These are phyloP conservation scores for Acorus calamus DNA, from an alignment of 106 monocot species.

Conservation along the genomic window DNA sequence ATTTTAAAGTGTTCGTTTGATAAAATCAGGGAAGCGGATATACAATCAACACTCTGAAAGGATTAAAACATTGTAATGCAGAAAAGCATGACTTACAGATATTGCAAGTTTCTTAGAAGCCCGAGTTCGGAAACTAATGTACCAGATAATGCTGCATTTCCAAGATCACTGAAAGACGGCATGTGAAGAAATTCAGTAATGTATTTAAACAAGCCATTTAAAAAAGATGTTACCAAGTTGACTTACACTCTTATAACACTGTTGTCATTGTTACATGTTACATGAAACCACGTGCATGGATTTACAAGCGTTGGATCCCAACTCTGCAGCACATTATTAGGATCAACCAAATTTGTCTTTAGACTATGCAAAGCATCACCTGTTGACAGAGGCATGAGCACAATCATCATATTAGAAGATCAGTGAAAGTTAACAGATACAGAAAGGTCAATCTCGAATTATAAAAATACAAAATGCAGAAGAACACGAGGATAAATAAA, in stretches of 20 bases:
- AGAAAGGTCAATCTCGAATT: neutral
- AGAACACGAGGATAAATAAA: neutral
- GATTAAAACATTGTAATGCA: no score
- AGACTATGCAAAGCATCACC: constrained; percentile 67
- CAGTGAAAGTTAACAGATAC: neutral
- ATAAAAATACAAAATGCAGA: neutral
- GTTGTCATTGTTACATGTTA: constrained; percentile 62
- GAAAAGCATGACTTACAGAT: constrained; percentile 31
- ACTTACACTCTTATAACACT: constrained; percentile 78
- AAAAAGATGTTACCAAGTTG: neutral
- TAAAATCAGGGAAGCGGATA: no score
- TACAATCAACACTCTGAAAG: no score
- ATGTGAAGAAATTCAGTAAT: no score
- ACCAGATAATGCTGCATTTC: constrained; percentile 62
- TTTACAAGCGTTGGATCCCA: constrained; percentile 75
- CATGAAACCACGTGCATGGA: constrained; percentile 90
- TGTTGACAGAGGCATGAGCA: constrained; percentile 16
- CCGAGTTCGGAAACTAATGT: constrained; percentile 54
- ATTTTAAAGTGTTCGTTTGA: no score
- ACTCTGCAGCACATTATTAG: constrained; percentile 60
- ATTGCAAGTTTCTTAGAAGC: constrained; percentile 51
- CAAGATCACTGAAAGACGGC: constrained; percentile 46
- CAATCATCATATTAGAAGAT: neutral
- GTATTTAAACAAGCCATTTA: neutral
- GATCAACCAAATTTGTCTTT: constrained; percentile 39